phyloP scores from a whole-genome alignment of 2,329 filamentous ascomycete genomes.

The Amylocarpus encephaloides region DNA sequence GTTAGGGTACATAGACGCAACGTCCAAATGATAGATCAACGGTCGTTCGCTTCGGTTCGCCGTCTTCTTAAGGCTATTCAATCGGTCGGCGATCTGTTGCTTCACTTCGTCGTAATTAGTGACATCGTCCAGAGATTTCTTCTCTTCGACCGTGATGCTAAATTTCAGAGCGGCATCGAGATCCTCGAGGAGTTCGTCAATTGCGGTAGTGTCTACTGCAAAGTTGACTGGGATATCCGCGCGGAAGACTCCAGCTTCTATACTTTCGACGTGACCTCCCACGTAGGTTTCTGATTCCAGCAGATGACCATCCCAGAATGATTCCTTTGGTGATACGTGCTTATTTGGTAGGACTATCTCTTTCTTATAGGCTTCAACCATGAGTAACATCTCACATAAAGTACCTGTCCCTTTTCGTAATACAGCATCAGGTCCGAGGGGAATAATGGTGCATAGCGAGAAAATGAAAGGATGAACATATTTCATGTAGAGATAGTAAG shows the following conservation, averaged over 20 bases:
- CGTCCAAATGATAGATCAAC: constrained; percentile 95
- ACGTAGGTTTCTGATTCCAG: constrained; percentile 98
- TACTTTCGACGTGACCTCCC: constrained; percentile 97
- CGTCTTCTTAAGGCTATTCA: constrained; percentile 69
- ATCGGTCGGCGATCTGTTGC: constrained; percentile 65
- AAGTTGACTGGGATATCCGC: constrained; percentile 95
- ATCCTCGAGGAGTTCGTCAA: constrained; percentile 82
- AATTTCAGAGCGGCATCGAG: constrained; percentile 86
- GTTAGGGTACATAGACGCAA: constrained; percentile 99
- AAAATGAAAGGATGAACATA: constrained; percentile 99
- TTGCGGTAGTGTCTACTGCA: constrained; percentile 76
- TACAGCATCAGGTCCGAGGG: constrained; percentile 85
- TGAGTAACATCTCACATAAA: constrained; percentile 97
- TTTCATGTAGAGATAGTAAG: constrained; percentile 99
- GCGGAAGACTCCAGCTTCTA: constrained; percentile 94
- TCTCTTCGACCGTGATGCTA: constrained; percentile 76
- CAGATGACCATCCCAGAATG: constrained; percentile 95
- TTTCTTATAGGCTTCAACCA: constrained; percentile 94
- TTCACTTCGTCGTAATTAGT: constrained; percentile 81
- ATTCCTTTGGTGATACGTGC: constrained; percentile 81
- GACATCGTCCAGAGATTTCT: constrained; percentile 73
- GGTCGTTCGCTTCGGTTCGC: constrained; percentile 81
- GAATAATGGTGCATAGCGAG: constrained; percentile 93
- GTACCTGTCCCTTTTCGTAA: constrained; percentile 94
- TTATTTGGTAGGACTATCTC: constrained; percentile 95